A percentile compares a stretch with the other conserved stretches of the same genome.
phyloP scores from a whole-genome alignment of 2,329 filamentous ascomycete species.

The Colletotrichum noveboracense region DNA sequence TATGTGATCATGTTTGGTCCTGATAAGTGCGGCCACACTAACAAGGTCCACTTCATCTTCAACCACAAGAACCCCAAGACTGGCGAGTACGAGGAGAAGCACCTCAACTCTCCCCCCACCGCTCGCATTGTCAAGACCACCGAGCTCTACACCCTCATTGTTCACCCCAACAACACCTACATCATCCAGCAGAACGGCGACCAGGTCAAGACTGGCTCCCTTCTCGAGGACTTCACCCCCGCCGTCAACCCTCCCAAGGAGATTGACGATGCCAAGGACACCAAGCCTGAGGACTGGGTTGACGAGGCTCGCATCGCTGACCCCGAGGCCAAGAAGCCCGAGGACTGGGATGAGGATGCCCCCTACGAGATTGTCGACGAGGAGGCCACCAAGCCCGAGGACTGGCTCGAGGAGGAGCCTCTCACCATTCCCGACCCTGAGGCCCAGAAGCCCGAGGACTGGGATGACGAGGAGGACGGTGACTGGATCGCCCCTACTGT shows the following conservation, averaged over 20 bases:
- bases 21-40: conserved; percentile 98
- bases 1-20: conserved; percentile 99
- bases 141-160: conserved; percentile 94
- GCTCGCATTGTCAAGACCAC: conserved; percentile 91
- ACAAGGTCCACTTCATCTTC: conserved; percentile 99
- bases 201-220: conserved; percentile 84
- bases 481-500: conserved; percentile 93
- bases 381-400: conserved; percentile 87
- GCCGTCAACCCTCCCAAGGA: conserved; percentile 93
- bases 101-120: conserved; percentile 81
- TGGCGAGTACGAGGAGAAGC: conserved; percentile 99
- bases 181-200: conserved; percentile 91
- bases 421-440: conserved; percentile 86
- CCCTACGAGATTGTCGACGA: conserved; percentile 96
- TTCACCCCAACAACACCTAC: conserved; percentile 96
- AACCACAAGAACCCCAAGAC: conserved; percentile 99
- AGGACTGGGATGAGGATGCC: conserved; percentile 99
- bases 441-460: conserved; percentile 97
- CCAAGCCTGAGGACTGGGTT: conserved; percentile 95
- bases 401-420: conserved; percentile 95
- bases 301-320: conserved; percentile 91
- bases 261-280: conserved; percentile 93
- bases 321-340: conserved; percentile 92
- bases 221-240: conserved; percentile 92
- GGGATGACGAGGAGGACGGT: conserved; percentile 99